Evolutionary conservation across 768 basidiomycete genomes (phyloP), one percentile per base, ranked within the genome.

Genomic region (Mycena crocata): DNA sequence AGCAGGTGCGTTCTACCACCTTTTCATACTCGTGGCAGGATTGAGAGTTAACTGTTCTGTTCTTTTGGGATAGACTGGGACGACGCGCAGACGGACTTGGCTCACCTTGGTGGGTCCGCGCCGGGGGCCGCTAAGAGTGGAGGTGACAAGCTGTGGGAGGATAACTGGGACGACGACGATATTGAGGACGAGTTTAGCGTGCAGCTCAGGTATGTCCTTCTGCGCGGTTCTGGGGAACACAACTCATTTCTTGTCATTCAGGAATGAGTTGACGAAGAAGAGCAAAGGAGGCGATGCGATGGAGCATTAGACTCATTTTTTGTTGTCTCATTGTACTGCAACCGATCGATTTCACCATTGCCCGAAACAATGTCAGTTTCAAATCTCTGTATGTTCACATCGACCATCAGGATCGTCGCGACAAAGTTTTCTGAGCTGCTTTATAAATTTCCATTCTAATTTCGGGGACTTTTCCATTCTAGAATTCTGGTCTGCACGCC

Each of bases 131-230:
- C 91, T 4, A 90, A 89, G 72, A 91, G 91, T 35, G 91, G 91
- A 44, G 93, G 93, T 21, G 91, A 98, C 78, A 94, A 95, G 74
- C 83, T 99, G 14, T 99, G 98, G 98, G 98, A 99, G 83, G 98
- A 99, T 72, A 98, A 98, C 77, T 99, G 98, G 98, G 98, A 99
- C 74, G 98, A 99, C 73, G 98, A 99, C 80, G 97, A 99, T 79
- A 90, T 98, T 67, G 97, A 97, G 77, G 96, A 98, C 72, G 95
- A 98, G 71, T 99, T 99, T 76, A 96, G 94, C 73, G 90, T 93
- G 57, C 95, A 98, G 80, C 82, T 99, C 71, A 89, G 98, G 98
- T 96, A 93, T 82, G 14, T 30, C 12, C n/a, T 31, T 26, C 13
- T 57, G 35, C 35, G 35, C 30, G 7, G 21, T 26, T 46, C 6